phyloP scores from a whole-genome alignment of 2,329 filamentous ascomycete species.

The Trichothecium sympodiale region DNA sequence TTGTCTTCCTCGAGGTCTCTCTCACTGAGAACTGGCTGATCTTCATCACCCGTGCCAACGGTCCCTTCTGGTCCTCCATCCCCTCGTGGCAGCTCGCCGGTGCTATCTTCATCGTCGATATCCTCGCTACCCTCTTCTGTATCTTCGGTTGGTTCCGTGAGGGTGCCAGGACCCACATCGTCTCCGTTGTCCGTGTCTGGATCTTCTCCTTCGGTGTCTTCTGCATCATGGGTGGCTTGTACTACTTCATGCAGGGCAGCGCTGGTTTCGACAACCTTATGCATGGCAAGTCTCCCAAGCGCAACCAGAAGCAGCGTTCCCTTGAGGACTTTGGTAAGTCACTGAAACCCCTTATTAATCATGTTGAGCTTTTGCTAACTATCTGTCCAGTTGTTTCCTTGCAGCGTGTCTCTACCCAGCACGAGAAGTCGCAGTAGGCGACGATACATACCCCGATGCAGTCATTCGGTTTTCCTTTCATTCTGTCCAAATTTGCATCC shows the following conservation, averaged over 20 bases:
- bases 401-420: conserved; percentile 82
- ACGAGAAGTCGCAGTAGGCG: conserved; percentile 72
- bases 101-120: conserved; percentile 71
- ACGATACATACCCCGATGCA: conserved; percentile 24
- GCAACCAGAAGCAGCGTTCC: conserved; percentile 70
- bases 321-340: conserved; percentile 81
- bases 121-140: conserved; percentile 76
- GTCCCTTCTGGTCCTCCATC: conserved; percentile 82
- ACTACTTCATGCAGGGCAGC: conserved; percentile 72
- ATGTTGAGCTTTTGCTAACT: conserved; percentile 34
- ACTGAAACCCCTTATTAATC: neutral
- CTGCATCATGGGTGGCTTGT: conserved; percentile 64
- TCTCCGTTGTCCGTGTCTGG: conserved; percentile 81
- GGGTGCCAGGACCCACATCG: conserved; percentile 58
- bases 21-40: conserved; percentile 94
- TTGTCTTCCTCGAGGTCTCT: conserved; percentile 83
- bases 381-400: conserved; percentile 61
- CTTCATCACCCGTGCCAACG: conserved; percentile 89
- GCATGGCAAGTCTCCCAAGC: conserved; percentile 79
- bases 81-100: conserved; percentile 76
- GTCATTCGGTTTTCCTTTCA: conserved; percentile 25
- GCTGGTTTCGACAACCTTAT: conserved; percentile 82
- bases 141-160: conserved; percentile 67
- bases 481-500: conserved; percentile 28
- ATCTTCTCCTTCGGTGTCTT: conserved; percentile 86